Evolutionary conservation across 2,329 filamentous ascomycete genomes (phyloP), one percentile per base, ranked within the genome.

Genomic region (Chaetomiaceae sp.): DNA sequence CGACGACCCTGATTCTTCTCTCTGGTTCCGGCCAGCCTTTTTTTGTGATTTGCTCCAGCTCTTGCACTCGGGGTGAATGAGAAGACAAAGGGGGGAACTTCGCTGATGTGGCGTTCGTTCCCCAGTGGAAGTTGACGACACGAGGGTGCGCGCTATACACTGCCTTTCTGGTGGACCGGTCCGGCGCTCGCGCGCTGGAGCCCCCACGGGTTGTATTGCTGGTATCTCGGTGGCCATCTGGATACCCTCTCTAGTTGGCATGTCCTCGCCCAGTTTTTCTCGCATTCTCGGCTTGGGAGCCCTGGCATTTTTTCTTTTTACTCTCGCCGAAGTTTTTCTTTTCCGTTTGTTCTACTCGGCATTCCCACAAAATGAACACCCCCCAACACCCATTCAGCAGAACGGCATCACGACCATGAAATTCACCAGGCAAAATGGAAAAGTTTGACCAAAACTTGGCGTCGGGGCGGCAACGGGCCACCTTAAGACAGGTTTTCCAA

Each of bases 151-250:
- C 55, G 53, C 51, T 49, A 52, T 57, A 61, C 50, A 58, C 51
- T 59, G 53, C 54, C 54, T 60, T 56, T 52, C 56, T 56, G 52
- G 56, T 56, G 56, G 58, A 47, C 33, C 44, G 24, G 37, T 51
- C 47, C 48, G 49, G 45, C 43, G 58, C 57, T 56, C 58, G 43
- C 58, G 58, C 59, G 52, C 49, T 39, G 43, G 50, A 47, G 29
- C 44, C 53, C n/a, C 50, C 55, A 58, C 55, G 57, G 53, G 57
- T 55, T 55, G 56, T 54, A 52, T 48, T 55, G 51, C 52, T 51
- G 59, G 54, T 59, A 59, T 59, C 54, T 53, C 49, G 50, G 56
- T 56, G 55, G 59, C 58, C 54, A 59, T 50, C 59, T 62, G 60
- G 61, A 63, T 63, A 62, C 54, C 52, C 48, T 45, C 33, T 45